Evolutionary conservation across 495 filamentous ascomycete species (phyloP).

Genomic region (Immersiella caudata): DNA sequence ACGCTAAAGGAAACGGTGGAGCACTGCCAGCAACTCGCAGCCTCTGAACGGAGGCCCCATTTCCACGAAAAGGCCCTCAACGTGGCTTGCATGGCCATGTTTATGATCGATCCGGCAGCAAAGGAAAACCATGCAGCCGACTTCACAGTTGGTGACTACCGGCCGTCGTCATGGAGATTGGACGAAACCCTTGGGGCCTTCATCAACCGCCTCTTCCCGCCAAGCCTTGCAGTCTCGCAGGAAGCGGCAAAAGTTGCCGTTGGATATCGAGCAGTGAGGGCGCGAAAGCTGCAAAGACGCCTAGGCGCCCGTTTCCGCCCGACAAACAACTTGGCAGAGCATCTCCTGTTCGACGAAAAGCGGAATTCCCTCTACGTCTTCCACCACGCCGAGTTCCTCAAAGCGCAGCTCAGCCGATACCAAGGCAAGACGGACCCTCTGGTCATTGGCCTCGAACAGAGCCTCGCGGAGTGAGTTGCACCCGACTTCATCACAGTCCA

Average conservation of each 20-base stretch:
- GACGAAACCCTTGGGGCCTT: conserved; percentile 1
- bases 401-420: conserved; percentile 5
- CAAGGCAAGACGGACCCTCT: neutral
- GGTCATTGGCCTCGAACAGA: neutral
- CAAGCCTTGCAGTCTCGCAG: neutral
- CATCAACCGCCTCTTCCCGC: neutral
- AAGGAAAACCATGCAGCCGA: neutral
- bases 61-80: conserved; percentile 1
- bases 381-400: conserved; percentile 7
- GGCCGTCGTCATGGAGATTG: neutral
- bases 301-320: conserved; percentile 7
- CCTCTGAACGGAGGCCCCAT: neutral
- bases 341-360: conserved; percentile 10
- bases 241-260: neutral
- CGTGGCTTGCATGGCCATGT: conserved; percentile 7
- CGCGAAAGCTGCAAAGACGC: conserved; percentile 2
- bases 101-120: conserved; percentile 5
- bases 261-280: neutral
- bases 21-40: neutral
- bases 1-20: neutral
- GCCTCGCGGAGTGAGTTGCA: neutral
- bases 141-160: neutral
- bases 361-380: conserved; percentile 7
- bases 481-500: neutral
- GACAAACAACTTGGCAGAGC: conserved; percentile 5